phyloP scores from a whole-genome alignment of 2,329 filamentous ascomycete species.

The Calonectria henricotiae region DNA sequence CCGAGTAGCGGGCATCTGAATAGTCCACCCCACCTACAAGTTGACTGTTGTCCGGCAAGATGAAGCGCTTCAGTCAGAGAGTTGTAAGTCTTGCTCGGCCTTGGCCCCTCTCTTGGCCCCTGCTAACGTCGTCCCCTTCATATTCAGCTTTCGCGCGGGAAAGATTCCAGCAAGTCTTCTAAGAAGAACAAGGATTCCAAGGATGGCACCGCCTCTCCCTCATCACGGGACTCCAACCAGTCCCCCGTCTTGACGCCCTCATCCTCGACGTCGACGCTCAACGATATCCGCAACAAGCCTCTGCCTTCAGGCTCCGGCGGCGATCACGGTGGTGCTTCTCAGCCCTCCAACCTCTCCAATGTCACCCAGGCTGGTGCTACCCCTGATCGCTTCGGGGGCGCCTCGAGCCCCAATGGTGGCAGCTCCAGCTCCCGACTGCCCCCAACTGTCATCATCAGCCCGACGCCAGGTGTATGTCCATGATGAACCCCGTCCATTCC shows the following conservation, averaged over 20 bases:
- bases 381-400: conserved; percentile 62
- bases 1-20: conserved; percentile 52
- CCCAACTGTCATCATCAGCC: conserved; percentile 94
- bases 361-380: conserved; percentile 57
- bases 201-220: conserved; percentile 87
- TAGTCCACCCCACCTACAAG: conserved; percentile 49
- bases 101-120: background rate
- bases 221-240: conserved; percentile 72
- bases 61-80: conserved; percentile 98
- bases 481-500: conserved; percentile 34
- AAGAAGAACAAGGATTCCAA: conserved; percentile 82
- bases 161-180: conserved; percentile 87
- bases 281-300: conserved; percentile 88
- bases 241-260: conserved; percentile 83
- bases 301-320: conserved; percentile 70
- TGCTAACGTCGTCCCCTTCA: conserved; percentile 40
- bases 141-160: conserved; percentile 87
- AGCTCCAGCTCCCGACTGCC: conserved; percentile 67
- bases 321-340: conserved; percentile 62
- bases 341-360: conserved; percentile 60
- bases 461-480: conserved; percentile 86
- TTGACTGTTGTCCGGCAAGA: conserved; percentile 69
- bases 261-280: conserved; percentile 90
- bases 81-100: conserved; percentile 78
- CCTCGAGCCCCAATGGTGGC: conserved; percentile 58